Evolutionary conservation across 345 rosid genomes (phyloP), one percentile per base, ranked within the genome.

Genomic region (Syzygium jambos): DNA sequence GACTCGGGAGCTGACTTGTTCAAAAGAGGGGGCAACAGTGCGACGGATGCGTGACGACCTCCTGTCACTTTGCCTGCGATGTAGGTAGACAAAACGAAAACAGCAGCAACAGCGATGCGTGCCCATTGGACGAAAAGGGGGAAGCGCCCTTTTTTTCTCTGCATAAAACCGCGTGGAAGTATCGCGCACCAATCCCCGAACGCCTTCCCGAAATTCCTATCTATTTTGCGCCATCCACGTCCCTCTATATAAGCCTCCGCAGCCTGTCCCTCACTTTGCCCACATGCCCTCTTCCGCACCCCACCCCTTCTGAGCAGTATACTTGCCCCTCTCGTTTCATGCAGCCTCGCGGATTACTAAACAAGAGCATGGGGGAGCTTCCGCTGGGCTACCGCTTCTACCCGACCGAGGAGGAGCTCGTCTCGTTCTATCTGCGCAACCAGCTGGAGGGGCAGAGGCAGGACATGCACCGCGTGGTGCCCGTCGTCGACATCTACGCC

Each of bases 391-490:
- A 86, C 88, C 98, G 99, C 49, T 98, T 98, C 91, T 98, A 90
- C 89, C 99, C 99, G 8, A 96, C 99, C 2, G 99, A 98, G 89
- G 99, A 96, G 51, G 99, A 98, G 92, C 93, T 98, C 1, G 87
- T 96, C 86, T 87, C 93, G 38, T 98, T 96, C 94, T 98, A 98
- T 88, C 92, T 98, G 57, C 92, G 87, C 57, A 94, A 94, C 92
- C 91, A 93, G 94, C 93, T 98, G 29, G 90, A 92, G 82, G 99
- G 96, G 51, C 88, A 46, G 73, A 90, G 89, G 38, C 91, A 85
- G 43, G 96, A 94, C 51, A 87, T 94, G 87, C 93, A 93, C 87
- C 91, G 88, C 30, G 95, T 93, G 59, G 93, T 98, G n/a, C 98
- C 99, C 0, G 93, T 91, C 41, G 29, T 94, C 51, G 86, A 91